phyloP scores from a whole-genome alignment of 1,284 basidiomycete genomes.

The Ustilago loliicola region DNA sequence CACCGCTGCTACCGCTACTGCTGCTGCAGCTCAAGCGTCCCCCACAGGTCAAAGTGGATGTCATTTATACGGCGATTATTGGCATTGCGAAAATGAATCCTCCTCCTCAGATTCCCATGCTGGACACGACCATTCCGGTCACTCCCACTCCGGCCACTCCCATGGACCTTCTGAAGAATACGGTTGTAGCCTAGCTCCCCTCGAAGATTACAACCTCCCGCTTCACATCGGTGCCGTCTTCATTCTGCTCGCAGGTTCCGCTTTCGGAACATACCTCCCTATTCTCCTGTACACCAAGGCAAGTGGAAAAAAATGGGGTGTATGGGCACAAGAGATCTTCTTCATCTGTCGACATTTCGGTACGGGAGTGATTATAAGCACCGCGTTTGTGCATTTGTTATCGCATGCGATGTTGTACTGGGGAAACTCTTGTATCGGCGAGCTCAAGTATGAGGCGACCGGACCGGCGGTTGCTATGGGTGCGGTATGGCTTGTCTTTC shows the following conservation, averaged over 20 bases:
- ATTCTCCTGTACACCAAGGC: conserved; percentile 70
- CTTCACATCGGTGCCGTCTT: conserved; percentile 73
- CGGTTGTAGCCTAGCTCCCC: conserved; percentile 67
- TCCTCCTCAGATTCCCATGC: conserved; percentile 4
- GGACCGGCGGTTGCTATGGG: conserved; percentile 70
- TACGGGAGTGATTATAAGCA: conserved; percentile 72
- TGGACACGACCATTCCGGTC: conserved; percentile 25
- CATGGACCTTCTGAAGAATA: conserved; percentile 70
- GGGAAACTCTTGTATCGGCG: conserved; percentile 64
- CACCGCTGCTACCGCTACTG: conserved; percentile 9
- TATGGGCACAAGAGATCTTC: conserved; percentile 32
- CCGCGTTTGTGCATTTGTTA: conserved; percentile 73
- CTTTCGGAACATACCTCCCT: conserved; percentile 70
- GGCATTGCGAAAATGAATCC: conserved; percentile 38
- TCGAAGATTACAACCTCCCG: conserved; percentile 70
- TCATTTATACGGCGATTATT: conserved; percentile 46
- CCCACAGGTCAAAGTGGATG: conserved; percentile 41
- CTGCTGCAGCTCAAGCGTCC: conserved; percentile 24
- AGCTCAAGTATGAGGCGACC: conserved; percentile 71
- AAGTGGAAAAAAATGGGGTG: conserved; percentile 2
- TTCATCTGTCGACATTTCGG: conserved; percentile 57
- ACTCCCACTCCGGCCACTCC: conserved; percentile 34
- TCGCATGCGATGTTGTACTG: conserved; percentile 70
- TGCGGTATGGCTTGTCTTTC: conserved; percentile 60
- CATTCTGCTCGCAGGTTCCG: conserved; percentile 70